Base-by-base conservation (phyloP, 257 asterid genomes). In the Forsythia suspensa region DNA sequence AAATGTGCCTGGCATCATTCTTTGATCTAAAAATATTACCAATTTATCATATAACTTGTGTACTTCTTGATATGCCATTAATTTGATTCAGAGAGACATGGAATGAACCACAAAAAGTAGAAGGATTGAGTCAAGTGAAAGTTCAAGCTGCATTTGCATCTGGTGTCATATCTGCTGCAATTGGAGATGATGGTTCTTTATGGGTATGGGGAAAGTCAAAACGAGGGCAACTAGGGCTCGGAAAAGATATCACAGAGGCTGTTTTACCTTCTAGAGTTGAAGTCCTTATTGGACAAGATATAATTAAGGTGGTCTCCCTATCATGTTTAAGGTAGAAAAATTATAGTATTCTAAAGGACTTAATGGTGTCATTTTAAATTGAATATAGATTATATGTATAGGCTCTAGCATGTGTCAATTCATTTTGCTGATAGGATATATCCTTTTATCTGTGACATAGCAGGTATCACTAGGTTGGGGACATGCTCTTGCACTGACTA, bases 151-250 rank as follows among this genome's bases (percentile, higher is more conserved):
- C 93, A 71, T 91, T 84, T 86, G 97, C 98, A 43, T 93, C 98
- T 72, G 98, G 98, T 73, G 97, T 89, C 63, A 80, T 92, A 78
- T 95, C 97, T 72, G 86, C 89, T 5, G 97, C 94, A 43, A 79
- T 90, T 81, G 98, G 95, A 80, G 93, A 91, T 11, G 98, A 91
- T 79, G 98, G 99, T 16, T 88, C 92, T 61, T 77, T 96, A 57
- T 96, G 99, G 98, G 99, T 92, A 16, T 96, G 98, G 99, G 99
- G 98, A 71, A 89, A 84, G 84, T 96, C 99, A 42, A 94, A 96
- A 82, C 98, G 95, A 15, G 99, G 99, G 72, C 98, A 92, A 82
- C 88, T 96, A 24, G 99, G 98, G 36, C 84, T 96, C 2, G 98
- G 97, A 70, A 71, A 89, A 79, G 89, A 83, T 73, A 78, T 87